phyloP scores from a whole-genome alignment of 1,284 basidiomycete genomes.

The Ustilago loliicola region DNA sequence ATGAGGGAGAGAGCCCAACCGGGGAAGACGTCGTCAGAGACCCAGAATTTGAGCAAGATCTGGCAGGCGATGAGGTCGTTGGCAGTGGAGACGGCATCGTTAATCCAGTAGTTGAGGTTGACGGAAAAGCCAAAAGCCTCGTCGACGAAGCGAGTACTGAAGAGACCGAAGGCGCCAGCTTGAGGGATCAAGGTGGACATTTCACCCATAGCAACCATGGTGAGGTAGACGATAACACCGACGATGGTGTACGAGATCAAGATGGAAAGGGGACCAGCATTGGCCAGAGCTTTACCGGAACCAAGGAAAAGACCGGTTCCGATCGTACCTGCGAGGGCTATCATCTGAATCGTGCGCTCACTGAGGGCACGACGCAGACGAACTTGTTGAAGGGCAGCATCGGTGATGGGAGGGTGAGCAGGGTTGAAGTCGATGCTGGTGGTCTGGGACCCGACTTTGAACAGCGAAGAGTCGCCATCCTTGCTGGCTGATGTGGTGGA shows the following conservation, averaged over 20 bases:
- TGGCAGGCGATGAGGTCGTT: constrained; percentile 75
- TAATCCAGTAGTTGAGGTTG: constrained; percentile 52
- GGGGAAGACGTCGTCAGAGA: constrained; percentile 32
- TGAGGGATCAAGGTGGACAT: constrained; percentile 59
- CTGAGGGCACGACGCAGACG: constrained; percentile 57
- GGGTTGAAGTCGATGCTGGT: constrained; percentile 14
- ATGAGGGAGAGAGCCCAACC: constrained; percentile 60
- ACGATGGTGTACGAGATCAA: constrained; percentile 67
- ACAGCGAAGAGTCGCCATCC: constrained; percentile 7
- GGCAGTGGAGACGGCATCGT: constrained; percentile 59
- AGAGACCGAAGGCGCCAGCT: constrained; percentile 63
- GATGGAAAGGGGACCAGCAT: constrained; percentile 73
- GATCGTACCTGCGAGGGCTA: constrained; percentile 74
- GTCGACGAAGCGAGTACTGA: constrained; percentile 62
- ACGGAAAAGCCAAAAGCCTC: constrained; percentile 41
- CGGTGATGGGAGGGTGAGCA: constrained; percentile 18
- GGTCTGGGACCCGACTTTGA: constrained; percentile 22
- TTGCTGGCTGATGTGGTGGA: neutral
- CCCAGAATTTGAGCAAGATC: constrained; percentile 52
- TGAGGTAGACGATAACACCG: constrained; percentile 69
- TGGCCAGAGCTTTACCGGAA: constrained; percentile 72
- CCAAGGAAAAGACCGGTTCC: constrained; percentile 74
- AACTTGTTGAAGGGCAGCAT: constrained; percentile 35
- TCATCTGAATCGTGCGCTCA: constrained; percentile 70
- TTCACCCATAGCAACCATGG: constrained; percentile 69